These are phyloP conservation scores for Cetradonia linearis DNA, from an alignment of 495 filamentous ascomycete species.

Conservation along the genomic window DNA sequence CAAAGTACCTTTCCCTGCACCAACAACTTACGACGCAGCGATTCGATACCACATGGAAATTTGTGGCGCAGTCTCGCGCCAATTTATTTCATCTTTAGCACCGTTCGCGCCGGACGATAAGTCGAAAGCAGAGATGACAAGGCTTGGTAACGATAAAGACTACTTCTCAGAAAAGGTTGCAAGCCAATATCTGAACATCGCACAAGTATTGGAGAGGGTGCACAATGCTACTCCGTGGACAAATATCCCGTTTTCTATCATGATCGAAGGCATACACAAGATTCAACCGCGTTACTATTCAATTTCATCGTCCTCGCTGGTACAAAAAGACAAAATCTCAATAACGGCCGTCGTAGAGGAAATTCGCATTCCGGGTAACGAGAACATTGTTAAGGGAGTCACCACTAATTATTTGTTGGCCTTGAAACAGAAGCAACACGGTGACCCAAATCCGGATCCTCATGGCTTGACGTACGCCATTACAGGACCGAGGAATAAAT, in stretches of 20 bases:
- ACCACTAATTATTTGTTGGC: conserved; percentile 96
- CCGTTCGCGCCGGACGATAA: conserved; percentile 81
- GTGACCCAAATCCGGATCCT: conserved; percentile 72
- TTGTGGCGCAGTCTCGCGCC: conserved; percentile 87
- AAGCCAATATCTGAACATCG: conserved; percentile 78
- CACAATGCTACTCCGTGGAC: conserved; percentile 62
- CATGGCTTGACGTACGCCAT: conserved; percentile 85
- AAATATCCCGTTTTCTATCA: conserved; percentile 80
- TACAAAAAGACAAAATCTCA: conserved; percentile 87
- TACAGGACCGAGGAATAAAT: conserved; percentile 87
- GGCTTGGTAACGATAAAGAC: conserved; percentile 85
- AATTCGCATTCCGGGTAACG: conserved; percentile 60
- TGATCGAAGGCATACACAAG: conserved; percentile 90
- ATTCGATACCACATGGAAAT: conserved; percentile 97
- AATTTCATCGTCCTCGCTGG: conserved; percentile 91
- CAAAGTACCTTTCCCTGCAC: conserved; percentile 94
- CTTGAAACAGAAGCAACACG: conserved; percentile 94
- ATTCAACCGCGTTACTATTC: conserved; percentile 98
- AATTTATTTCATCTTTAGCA: conserved; percentile 80
- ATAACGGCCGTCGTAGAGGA: conserved; percentile 94
- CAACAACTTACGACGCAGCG: conserved; percentile 91
- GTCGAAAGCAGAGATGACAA: conserved; percentile 75
- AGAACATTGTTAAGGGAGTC: conserved; percentile 82
- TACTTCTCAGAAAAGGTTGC: conserved; percentile 87
- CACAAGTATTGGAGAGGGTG: conserved; percentile 71